These are phyloP conservation scores for Mycena olivaceomarginata DNA, from an alignment of 768 basidiomycete genomes.

Conservation along the genomic window DNA sequence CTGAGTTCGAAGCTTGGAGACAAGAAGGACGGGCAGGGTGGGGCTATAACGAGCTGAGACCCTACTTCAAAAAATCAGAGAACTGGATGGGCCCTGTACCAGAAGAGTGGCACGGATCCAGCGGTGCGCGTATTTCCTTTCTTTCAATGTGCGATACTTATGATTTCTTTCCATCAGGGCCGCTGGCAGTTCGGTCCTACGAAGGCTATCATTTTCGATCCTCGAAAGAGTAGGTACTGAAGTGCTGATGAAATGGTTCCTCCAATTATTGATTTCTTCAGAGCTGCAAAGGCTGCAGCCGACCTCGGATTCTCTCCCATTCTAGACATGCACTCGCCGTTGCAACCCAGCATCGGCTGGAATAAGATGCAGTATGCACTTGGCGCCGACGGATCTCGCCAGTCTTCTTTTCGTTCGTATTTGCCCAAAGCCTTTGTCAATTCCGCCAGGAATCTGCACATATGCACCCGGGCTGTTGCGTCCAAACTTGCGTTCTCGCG, in stretches of 20 bases:
- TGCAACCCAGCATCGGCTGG: conserved; percentile 34
- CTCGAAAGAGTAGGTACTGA: conserved; percentile 4
- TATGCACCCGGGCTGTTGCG: conserved; percentile 23
- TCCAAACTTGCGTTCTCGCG: not conserved
- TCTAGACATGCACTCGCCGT: conserved; percentile 31
- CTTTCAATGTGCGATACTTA: not conserved
- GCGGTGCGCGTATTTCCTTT: not conserved
- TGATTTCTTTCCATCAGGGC: not conserved
- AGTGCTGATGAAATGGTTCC: not conserved
- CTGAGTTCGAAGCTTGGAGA: conserved; percentile 53
- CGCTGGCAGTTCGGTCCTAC: conserved; percentile 17
- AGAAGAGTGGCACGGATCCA: conserved; percentile 30
- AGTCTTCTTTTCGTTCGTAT: conserved; percentile 30
- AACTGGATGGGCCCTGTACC: conserved; percentile 27
- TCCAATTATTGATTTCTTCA: not conserved
- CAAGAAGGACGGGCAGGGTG: conserved; percentile 55
- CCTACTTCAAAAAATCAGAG: conserved; percentile 59
- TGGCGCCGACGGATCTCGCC: conserved; percentile 18
- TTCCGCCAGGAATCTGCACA: not conserved
- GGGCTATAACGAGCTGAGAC: conserved; percentile 56
- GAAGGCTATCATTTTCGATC: conserved; percentile 9
- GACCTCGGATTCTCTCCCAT: conserved; percentile 24
- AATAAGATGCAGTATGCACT: conserved; percentile 27
- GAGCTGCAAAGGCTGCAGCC: conserved; percentile 17
- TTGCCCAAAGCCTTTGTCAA: not conserved